These are phyloP conservation scores for Ganoderma meredithae DNA, from an alignment of 1,284 basidiomycete species.

Conservation along the genomic window DNA sequence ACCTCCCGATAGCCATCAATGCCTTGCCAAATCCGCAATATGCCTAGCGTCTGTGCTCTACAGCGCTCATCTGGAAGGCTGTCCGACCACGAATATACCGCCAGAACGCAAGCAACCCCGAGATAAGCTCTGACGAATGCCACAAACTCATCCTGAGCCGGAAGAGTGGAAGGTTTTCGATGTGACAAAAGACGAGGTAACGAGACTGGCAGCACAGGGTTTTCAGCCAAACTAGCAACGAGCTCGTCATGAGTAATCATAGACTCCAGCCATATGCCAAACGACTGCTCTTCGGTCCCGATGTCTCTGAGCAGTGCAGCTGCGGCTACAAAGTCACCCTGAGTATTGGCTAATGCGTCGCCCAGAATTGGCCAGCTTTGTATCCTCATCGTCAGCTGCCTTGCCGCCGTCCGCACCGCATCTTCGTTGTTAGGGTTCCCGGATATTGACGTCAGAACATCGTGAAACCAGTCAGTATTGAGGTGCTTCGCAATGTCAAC, in stretches of 20 bases:
- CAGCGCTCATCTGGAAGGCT: conserved; percentile 71
- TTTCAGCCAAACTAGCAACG: conserved; percentile 52
- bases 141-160: conserved; percentile 66
- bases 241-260: conserved; percentile 66
- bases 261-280: conserved; percentile 74
- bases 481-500: conserved; percentile 63
- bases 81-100: conserved; percentile 82
- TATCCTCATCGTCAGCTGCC: conserved; percentile 56
- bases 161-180: conserved; percentile 28
- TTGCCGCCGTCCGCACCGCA: conserved; percentile 51
- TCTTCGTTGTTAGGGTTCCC: conserved; percentile 48
- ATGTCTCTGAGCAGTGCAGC: conserved; percentile 63
- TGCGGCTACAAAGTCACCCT: conserved; percentile 57
- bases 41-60: conserved; percentile 65
- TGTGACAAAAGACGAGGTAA: conserved; percentile 47
- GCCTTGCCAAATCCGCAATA: conserved; percentile 75
- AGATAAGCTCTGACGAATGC: conserved; percentile 68
- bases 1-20: conserved; percentile 72
- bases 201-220: conserved; percentile 46
- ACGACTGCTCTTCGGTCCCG: conserved; percentile 65
- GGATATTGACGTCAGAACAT: conserved; percentile 50
- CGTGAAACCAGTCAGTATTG: conserved; percentile 49
- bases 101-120: conserved; percentile 72
- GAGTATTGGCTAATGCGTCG: conserved; percentile 61
- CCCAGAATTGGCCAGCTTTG: conserved; percentile 67